phyloP scores from a whole-genome alignment of 164 flowering plant genomes.

The Magnolia kwangsiensis region DNA sequence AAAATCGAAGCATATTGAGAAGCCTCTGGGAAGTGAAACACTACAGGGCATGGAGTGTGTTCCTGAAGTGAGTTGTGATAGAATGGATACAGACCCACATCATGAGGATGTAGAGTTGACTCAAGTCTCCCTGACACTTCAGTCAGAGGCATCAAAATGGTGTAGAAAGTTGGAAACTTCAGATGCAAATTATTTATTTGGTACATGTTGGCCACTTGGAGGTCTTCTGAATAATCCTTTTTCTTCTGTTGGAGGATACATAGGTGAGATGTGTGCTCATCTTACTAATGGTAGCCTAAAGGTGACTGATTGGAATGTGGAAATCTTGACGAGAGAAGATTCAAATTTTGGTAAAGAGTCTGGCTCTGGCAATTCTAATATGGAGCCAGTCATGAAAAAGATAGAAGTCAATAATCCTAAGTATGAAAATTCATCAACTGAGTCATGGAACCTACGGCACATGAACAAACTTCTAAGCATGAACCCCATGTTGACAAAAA shows the following conservation, averaged over 20 bases:
- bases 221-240: constrained; percentile 29
- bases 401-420: constrained; percentile 20
- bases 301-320: constrained; percentile 7
- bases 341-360: constrained; percentile 15
- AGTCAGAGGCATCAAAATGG: constrained; percentile 14
- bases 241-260: constrained; percentile 14
- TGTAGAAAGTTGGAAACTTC: constrained; percentile 19
- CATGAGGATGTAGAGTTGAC: constrained; percentile 8
- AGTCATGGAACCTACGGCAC: constrained; percentile 26
- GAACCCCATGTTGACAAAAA: constrained; percentile 60
- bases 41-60: constrained; percentile 10
- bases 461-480: constrained; percentile 39
- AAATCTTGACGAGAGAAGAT: constrained; percentile 11
- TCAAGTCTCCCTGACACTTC: constrained; percentile 12
- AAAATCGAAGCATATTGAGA: constrained; percentile 14
- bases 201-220: constrained; percentile 30
- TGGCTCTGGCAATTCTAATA: constrained; percentile 13
- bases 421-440: constrained; percentile 15
- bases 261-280: constrained; percentile 8
- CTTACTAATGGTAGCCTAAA: constrained; percentile 7
- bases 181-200: constrained; percentile 22
- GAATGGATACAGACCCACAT: constrained; percentile 6
- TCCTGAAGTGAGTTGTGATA: constrained; percentile 13
- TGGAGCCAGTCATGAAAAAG: constrained; percentile 9
- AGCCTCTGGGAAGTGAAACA: constrained; percentile 20